Evolutionary conservation across 768 basidiomycete species (phyloP).

Genomic region (Dictyophora rubrovolvata): DNA sequence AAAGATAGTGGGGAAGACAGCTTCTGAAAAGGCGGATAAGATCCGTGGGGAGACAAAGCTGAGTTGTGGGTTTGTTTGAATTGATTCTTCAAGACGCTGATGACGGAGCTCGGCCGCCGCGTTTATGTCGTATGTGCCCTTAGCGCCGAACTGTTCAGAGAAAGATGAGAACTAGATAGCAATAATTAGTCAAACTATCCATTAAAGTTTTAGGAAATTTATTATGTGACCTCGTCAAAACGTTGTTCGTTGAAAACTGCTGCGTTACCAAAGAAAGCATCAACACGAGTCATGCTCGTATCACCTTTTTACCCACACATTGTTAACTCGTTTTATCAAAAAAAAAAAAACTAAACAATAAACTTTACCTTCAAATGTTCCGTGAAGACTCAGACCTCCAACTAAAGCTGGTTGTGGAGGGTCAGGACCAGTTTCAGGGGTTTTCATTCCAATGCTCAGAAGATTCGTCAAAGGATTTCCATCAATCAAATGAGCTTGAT

Average conservation of each 20-base stretch:
- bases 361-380: conserved; percentile 6
- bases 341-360: neutral
- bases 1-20: conserved; percentile 5
- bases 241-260: conserved; percentile 6
- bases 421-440: neutral
- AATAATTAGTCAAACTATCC: neutral
- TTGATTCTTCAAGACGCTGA: conserved; percentile 4
- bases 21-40: conserved; percentile 4
- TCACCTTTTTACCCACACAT: neutral
- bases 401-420: neutral
- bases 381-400: conserved; percentile 6
- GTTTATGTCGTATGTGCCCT: neutral
- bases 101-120: conserved; percentile 2
- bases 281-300: conserved; percentile 7
- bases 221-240: conserved; percentile 1
- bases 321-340: neutral
- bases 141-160: neutral
- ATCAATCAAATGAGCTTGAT: conserved; percentile 6
- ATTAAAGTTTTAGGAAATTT: neutral
- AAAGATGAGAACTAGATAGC: neutral
- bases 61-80: conserved; percentile 8
- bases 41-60: conserved; percentile 4
- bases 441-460: conserved; percentile 6
- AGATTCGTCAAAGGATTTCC: conserved; percentile 9
- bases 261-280: conserved; percentile 7